Evolutionary conservation across 371 early-diverging fungal species (phyloP), one percentile per base, ranked within the genome.

Genomic region (Basidiobolus meristosporus): DNA sequence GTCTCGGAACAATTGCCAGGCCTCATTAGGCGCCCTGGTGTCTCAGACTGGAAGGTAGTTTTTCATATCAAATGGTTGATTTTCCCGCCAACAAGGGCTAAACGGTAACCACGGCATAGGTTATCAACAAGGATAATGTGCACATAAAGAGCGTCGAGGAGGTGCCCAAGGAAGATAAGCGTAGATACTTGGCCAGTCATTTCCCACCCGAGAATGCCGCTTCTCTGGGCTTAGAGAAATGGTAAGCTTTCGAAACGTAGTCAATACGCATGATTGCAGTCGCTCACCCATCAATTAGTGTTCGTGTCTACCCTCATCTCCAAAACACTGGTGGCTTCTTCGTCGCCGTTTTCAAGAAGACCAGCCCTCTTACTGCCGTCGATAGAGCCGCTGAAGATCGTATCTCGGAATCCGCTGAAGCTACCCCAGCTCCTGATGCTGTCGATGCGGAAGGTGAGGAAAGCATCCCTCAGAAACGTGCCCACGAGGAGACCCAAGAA

Each of bases 301-400:
- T 98, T 52, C 77, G 99, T 38, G 72, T 99, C 35, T 85, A 86
- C 52, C 98, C 99, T 36, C 90, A 90, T 44, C 61, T 79, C 40
- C 96, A 98, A 62, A 79, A 99, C 58, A 97, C 98, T 12, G 99
- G 99, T 44, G 99, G 92, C 14, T 99, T 99, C 69, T 99, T 99
- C 68, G 86, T 99, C 18, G 91, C 97, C 29, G 92, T 97, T 7
- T 68, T 99, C 43, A 75, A 87, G 58, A 97, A 92, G 65, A 65
- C 69, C 3, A 62, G 61, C 2, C 69, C 72, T 10, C 14, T 34
- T 4, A 34, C 34, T 7, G 18, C 18, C 16, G n/a, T 12, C 7
- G 34, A 34, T 6, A 34, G 18, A 34, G 34, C 34, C 4, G 18
- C 14, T 6, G 34, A 34, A 34, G 7, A n/a, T n/a, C n/a, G n/a